Base-by-base conservation (phyloP, 1,284 basidiomycete genomes). In the Cutaneotrichosporon sp. region DNA sequence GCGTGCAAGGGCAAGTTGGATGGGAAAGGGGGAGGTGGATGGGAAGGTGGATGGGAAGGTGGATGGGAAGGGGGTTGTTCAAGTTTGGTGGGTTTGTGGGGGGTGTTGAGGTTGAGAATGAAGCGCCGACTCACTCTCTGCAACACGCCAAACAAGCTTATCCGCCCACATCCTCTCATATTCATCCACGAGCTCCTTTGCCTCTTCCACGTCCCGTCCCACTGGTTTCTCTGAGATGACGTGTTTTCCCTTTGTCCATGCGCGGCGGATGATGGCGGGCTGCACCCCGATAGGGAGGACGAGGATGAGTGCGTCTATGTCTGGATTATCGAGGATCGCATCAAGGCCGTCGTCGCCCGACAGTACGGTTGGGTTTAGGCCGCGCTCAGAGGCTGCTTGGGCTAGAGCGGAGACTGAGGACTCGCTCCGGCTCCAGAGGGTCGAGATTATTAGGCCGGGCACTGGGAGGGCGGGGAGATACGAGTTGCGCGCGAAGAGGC, bases 151-250 rank as follows among this genome's bases (percentile, higher is more conserved):
- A 42, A 90, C 80, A 38, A 92, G 76, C 74, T 88, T 87, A 5
- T 84, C 82, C 77, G 86, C 86, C 80, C 86, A 91, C 58, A 75
- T 74, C 40, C 60, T 75, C 71, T 90, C 85, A 74, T 90, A 93
- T 60, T 82, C 83, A 50, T 84, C 81, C 72, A 94, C 87, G 40
- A 92, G 83, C 64, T 82, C 80, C 53, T 85, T 77, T 0, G 89
- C 91, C 4, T 82, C 80, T 40, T 83, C 82, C 36, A 92, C 87
- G 70, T 89, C 86, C 46, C 87, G 83, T 1, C 87, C 90, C n/a
- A 93, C 83, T 7, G 92, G 92, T 74, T 94, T 94, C 83, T 79
- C 76, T 34, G 88, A 89, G 62, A 94, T 77, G 57, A 94, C 90
- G 72, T 92, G 89, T 80, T 94, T 94, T 26, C 91, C 90, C 0